phyloP scores from a whole-genome alignment of 1,284 basidiomycete genomes.

The Ceratobasidium sp. region DNA sequence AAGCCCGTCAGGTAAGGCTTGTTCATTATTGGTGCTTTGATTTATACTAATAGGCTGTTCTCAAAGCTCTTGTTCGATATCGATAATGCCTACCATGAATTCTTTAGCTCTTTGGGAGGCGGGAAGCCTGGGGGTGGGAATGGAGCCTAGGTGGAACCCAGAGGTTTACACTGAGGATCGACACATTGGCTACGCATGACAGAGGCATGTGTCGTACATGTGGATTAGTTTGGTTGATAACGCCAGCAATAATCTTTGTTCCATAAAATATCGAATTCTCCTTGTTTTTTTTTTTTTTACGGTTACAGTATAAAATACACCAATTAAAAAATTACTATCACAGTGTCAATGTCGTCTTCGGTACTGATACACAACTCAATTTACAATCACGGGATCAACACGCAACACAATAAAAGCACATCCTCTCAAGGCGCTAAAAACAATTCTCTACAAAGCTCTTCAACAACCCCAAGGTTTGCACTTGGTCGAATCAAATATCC shows the following conservation, averaged over 20 bases:
- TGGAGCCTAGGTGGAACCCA: conserved; percentile 22
- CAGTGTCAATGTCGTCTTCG: background rate
- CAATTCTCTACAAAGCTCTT: background rate
- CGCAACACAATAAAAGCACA: background rate
- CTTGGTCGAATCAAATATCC: no score
- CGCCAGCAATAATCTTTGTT: no score
- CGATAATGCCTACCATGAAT: conserved; percentile 95
- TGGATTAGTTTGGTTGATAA: no score
- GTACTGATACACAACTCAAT: background rate
- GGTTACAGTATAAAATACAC: no score
- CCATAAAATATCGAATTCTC: no score
- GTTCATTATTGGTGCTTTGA: background rate
- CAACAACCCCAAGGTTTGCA: background rate
- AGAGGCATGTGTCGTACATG: no score
- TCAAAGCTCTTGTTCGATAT: conserved; percentile 91
- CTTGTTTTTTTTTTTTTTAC: no score
- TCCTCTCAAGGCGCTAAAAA: background rate
- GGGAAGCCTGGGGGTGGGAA: conserved; percentile 45
- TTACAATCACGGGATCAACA: background rate
- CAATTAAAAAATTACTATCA: no score
- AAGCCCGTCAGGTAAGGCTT: conserved; percentile 79
- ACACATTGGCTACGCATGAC: no score
- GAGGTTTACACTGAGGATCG: no score
- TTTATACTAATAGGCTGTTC: background rate
- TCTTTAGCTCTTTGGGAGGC: conserved; percentile 83